Percentiles rank a stretch among this genome's conserved stretches.
Evolutionary conservation across 2,329 filamentous ascomycete genomes (phyloP).

Genomic region (Dryadomyces quercivorus): DNA sequence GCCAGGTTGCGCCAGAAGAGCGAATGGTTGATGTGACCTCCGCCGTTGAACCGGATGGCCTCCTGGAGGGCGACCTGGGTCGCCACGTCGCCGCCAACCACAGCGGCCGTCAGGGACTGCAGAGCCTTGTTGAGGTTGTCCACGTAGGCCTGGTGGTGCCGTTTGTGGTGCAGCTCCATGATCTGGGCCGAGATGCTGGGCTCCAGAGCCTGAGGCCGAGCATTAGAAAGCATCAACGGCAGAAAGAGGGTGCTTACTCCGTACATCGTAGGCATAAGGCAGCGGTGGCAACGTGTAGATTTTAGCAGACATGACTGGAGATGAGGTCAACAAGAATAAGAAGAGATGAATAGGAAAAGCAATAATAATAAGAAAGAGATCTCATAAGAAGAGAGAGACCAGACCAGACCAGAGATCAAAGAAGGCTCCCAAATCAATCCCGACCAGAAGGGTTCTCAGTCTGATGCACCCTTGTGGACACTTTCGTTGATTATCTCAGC

Average conservation of each 20-base stretch:
- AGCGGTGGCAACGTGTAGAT: constrained; percentile 18
- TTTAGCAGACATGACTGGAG: constrained; percentile 7
- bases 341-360: neutral
- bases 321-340: neutral
- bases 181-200: constrained; percentile 68
- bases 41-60: constrained; percentile 56
- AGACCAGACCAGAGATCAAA: too few relatives aligned
- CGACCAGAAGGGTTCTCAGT: too few relatives aligned
- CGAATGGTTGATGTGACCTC: constrained; percentile 54
- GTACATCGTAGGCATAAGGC: constrained; percentile 22
- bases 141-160: constrained; percentile 91
- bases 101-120: constrained; percentile 54
- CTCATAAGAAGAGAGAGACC: too few relatives aligned
- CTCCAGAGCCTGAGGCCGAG: constrained; percentile 39
- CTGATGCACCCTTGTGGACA: neutral
- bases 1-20: constrained; percentile 62
- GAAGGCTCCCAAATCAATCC: too few relatives aligned
- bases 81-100: constrained; percentile 40
- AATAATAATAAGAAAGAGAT: neutral
- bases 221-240: neutral
- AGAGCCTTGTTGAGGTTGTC: constrained; percentile 73
- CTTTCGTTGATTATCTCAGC: neutral
- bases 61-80: constrained; percentile 49
- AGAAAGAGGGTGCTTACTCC: constrained; percentile 14
- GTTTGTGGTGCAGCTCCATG: constrained; percentile 92